Percentiles rank a stretch among this genome's conserved stretches.
phyloP scores from a whole-genome alignment of 441 rosid genomes.

The Syzygium malaccense region DNA sequence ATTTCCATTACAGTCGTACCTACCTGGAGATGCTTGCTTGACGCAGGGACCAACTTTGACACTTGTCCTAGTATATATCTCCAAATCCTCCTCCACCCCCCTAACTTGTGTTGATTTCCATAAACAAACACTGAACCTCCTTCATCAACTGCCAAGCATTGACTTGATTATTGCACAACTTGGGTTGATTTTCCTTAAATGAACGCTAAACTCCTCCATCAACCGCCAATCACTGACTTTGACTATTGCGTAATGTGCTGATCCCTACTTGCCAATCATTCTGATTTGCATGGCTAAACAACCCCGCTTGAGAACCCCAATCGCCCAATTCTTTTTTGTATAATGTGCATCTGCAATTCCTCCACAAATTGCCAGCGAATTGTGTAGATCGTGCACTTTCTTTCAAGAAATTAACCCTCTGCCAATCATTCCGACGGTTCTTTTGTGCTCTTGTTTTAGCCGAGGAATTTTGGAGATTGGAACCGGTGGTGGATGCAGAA shows the following conservation, averaged over 20 bases:
- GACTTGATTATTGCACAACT: neutral
- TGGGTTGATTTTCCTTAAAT: neutral
- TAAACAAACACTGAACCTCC: neutral
- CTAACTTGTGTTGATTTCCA: neutral
- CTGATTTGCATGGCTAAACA: neutral
- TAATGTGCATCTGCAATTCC: neutral
- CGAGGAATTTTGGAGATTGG: neutral
- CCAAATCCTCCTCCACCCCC: neutral
- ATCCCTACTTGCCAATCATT: neutral
- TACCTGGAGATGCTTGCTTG: neutral
- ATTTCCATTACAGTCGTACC: neutral
- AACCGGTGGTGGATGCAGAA: neutral
- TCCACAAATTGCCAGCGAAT: neutral
- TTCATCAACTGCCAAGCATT: neutral
- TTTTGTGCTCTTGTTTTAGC: neutral
- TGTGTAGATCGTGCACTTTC: neutral
- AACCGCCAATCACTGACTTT: neutral
- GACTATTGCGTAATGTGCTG: neutral
- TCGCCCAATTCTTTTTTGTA: neutral
- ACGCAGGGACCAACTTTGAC: neutral
- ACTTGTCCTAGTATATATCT: neutral
- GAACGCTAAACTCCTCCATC: neutral
- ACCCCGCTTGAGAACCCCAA: neutral
- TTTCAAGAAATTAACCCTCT: neutral
- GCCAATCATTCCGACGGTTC: neutral